These are phyloP conservation scores for Pythium oligandrum DNA, from an alignment of 352 stramenopile genomes.

Conservation along the genomic window DNA sequence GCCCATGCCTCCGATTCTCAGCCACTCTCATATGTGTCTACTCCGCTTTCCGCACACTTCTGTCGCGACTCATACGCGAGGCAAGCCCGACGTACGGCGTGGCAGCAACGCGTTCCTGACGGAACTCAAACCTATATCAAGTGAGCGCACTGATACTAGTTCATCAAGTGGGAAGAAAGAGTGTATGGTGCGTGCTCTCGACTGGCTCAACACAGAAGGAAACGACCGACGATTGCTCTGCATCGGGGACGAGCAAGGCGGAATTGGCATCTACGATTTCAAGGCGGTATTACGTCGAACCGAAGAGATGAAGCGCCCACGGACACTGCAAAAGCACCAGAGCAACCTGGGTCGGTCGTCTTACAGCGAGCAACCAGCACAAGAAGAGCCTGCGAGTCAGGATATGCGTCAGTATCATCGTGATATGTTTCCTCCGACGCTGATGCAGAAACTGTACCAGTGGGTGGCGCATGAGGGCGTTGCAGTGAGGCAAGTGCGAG, in stretches of 20 bases:
- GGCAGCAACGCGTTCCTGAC: slow-evolving; percentile 17
- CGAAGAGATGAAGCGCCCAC: slow-evolving; percentile 9
- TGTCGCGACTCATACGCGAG: neutral
- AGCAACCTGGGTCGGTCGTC: neutral
- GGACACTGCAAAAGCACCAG: neutral
- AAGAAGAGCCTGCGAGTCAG: too few relatives aligned
- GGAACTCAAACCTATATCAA: slow-evolving; percentile 8
- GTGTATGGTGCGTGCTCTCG: slow-evolving; percentile 11
- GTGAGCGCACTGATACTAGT: too few relatives aligned
- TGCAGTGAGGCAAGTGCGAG: slow-evolving; percentile 19
- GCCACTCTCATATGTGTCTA: slow-evolving; percentile 16
- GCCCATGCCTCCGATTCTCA: slow-evolving; percentile 20
- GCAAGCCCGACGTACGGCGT: neutral
- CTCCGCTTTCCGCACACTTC: slow-evolving; percentile 14
- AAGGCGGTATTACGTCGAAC: slow-evolving; percentile 12
- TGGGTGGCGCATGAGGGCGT: slow-evolving; percentile 23
- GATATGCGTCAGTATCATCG: too few relatives aligned
- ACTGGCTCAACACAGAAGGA: slow-evolving; percentile 22
- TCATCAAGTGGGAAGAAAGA: neutral
- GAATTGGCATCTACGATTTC: slow-evolving; percentile 14
- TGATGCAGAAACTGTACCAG: slow-evolving; percentile 16
- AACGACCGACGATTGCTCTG: slow-evolving; percentile 24
- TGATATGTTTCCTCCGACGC: slow-evolving; percentile 2
- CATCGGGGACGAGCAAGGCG: slow-evolving; percentile 37
- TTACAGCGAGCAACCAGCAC: neutral